phyloP scores from a whole-genome alignment of 2,329 filamentous ascomycete species.

The Huntiella moniliformis region DNA sequence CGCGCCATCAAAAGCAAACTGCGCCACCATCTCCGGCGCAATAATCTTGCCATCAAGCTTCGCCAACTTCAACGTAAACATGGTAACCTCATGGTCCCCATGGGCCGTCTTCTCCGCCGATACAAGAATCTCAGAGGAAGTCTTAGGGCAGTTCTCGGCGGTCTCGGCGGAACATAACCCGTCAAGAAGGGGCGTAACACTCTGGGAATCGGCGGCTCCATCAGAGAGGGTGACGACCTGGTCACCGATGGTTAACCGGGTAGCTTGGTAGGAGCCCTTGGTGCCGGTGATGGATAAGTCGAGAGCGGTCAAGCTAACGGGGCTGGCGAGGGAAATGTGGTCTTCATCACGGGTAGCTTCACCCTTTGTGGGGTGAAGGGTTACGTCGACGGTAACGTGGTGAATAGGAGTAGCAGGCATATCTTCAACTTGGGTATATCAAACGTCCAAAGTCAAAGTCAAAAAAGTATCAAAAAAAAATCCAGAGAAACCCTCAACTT shows the following conservation, averaged over 20 bases:
- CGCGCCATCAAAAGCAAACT: conserved; percentile 10
- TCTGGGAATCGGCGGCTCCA: not conserved
- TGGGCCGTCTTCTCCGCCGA: conserved; percentile 4
- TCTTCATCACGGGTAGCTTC: not conserved
- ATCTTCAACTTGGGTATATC: conserved; percentile 1
- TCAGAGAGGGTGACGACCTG: conserved; percentile 5
- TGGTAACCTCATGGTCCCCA: conserved; percentile 5
- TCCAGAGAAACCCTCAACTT: too few species aligned
- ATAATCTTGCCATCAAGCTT: conserved; percentile 5
- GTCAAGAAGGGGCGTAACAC: conserved; percentile 7
- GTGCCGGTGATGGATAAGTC: conserved; percentile 9
- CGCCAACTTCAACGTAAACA: conserved; percentile 7
- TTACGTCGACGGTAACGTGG: conserved; percentile 8
- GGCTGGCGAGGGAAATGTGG: conserved; percentile 5
- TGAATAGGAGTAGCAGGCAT: conserved; percentile 5
- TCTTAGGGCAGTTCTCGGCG: conserved; percentile 4
- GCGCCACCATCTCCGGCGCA: conserved; percentile 7
- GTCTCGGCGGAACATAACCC: conserved; percentile 4
- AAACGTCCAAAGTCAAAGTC: too few species aligned
- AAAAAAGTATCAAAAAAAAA: too few species aligned
- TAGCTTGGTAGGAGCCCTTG: conserved; percentile 5
- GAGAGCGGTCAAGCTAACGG: conserved; percentile 7
- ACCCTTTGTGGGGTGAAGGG: conserved; percentile 4
- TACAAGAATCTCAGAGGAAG: conserved; percentile 8
- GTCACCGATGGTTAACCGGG: conserved; percentile 8